Percentiles rank a stretch among this genome's conserved stretches.
Evolutionary conservation across 352 stramenopile species (phyloP).

Genomic region (Globisporangium paroecandrum): DNA sequence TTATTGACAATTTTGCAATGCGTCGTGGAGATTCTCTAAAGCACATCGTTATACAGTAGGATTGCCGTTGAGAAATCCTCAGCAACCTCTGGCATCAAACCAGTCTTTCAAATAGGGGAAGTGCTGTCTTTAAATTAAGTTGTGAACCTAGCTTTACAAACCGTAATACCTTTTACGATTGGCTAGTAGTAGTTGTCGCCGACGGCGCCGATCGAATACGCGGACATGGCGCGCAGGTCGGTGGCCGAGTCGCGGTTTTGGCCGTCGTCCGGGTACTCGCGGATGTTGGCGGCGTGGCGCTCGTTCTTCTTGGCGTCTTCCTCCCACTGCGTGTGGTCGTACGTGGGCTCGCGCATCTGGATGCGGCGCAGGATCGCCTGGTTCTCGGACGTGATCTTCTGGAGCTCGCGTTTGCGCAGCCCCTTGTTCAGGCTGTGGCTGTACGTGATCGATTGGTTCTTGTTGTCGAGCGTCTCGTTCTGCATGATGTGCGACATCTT

Average conservation of each 20-base stretch:
- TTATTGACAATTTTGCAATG: conserved; percentile 44
- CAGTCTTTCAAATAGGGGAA: neutral
- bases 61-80: neutral
- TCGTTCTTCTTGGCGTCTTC: conserved; percentile 85
- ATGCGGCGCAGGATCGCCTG: conserved; percentile 87
- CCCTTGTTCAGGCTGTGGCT: conserved; percentile 85
- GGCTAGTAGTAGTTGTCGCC: conserved; percentile 40
- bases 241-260: conserved; percentile 37
- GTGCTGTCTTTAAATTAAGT: conserved; percentile 9
- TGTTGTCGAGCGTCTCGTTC: conserved; percentile 83
- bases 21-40: conserved; percentile 30
- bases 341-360: conserved; percentile 87
- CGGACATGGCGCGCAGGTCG: conserved; percentile 53
- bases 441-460: conserved; percentile 74
- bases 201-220: conserved; percentile 43
- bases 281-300: conserved; percentile 86
- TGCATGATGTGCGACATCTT: conserved; percentile 98
- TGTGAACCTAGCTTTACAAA: neutral
- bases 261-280: conserved; percentile 61
- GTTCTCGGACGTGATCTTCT: conserved; percentile 86
- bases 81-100: neutral
- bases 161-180: neutral
- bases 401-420: conserved; percentile 74
- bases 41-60: too few species aligned
- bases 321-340: conserved; percentile 89